Conservation (phyloP, 768 basidiomycete species). For the Lyophyllum semitale region DNA sequence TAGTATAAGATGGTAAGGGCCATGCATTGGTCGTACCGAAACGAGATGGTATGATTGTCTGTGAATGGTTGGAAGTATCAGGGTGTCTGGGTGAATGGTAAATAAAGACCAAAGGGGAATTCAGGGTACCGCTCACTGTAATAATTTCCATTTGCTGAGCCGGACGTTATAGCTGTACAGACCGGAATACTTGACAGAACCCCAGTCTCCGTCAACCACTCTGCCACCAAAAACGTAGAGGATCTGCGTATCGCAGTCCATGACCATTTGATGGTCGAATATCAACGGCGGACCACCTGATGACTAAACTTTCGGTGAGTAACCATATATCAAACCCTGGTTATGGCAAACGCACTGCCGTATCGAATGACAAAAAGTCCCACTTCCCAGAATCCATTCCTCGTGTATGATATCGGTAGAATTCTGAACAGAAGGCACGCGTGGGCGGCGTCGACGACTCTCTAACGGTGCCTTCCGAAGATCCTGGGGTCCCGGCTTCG, state of each 20-base stretch:
- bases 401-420: slow-evolving; percentile 73
- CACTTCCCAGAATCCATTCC: slow-evolving; percentile 67
- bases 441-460: slow-evolving; percentile 14
- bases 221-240: slow-evolving; percentile 80
- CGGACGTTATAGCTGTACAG: slow-evolving; percentile 73
- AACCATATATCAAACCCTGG: not conserved
- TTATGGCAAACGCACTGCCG: slow-evolving; percentile 47
- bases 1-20: not conserved
- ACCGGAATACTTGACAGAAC: slow-evolving; percentile 63
- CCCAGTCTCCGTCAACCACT: slow-evolving; percentile 66
- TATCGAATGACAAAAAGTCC: slow-evolving; percentile 71
- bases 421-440: slow-evolving; percentile 59
- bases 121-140: slow-evolving; percentile 53
- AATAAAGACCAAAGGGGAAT: not conserved
- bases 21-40: slow-evolving; percentile 44
- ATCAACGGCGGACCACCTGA: slow-evolving; percentile 72
- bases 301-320: slow-evolving; percentile 35
- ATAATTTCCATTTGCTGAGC: slow-evolving; percentile 63
- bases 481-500: slow-evolving; percentile 16
- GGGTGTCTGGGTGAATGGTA: slow-evolving; percentile 18
- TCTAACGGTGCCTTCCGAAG: slow-evolving; percentile 9
- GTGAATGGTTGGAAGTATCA: slow-evolving; percentile 30
- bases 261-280: slow-evolving; percentile 81
- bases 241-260: slow-evolving; percentile 70
- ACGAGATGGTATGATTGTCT: slow-evolving; percentile 55